phyloP scores from a whole-genome alignment of 129 eudicot genomes.

The Ambrosia trifida region DNA sequence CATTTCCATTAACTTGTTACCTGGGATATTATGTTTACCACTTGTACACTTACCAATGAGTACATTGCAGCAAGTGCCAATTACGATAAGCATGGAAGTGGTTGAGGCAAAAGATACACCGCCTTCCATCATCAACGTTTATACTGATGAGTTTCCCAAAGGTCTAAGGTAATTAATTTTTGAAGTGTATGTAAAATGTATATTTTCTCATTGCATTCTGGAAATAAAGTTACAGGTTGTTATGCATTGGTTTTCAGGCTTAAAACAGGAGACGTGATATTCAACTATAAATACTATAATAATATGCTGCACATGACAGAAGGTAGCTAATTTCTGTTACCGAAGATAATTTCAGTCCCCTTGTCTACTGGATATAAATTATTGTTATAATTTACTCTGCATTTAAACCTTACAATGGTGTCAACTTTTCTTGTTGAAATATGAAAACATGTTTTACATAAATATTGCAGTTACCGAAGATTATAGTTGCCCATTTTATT shows the following conservation, averaged over 20 bases:
- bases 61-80: conserved; percentile 59
- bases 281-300: conserved; percentile 66
- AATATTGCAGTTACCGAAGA: conserved; percentile 79
- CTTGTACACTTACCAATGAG: conserved; percentile 30
- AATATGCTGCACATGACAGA: conserved; percentile 71
- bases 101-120: conserved; percentile 35
- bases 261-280: conserved; percentile 79
- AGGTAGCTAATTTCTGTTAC: conserved; percentile 45
- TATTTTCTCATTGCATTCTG: conserved; percentile 1
- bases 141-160: conserved; percentile 49
- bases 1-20: no score
- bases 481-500: conserved; percentile 84
- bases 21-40: no score
- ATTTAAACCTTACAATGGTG: not conserved
- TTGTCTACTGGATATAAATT: not conserved
- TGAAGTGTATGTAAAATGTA: not conserved
- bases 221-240: not conserved
- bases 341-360: not conserved
- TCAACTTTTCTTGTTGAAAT: not conserved
- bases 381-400: no score
- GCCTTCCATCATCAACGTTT: conserved; percentile 21
- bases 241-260: conserved; percentile 48
- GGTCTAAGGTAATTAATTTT: conserved; percentile 57
- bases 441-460: not conserved
- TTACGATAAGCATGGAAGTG: conserved; percentile 61